phyloP scores from a whole-genome alignment of 2,329 filamentous ascomycete genomes.

The Aspergillus hortae region DNA sequence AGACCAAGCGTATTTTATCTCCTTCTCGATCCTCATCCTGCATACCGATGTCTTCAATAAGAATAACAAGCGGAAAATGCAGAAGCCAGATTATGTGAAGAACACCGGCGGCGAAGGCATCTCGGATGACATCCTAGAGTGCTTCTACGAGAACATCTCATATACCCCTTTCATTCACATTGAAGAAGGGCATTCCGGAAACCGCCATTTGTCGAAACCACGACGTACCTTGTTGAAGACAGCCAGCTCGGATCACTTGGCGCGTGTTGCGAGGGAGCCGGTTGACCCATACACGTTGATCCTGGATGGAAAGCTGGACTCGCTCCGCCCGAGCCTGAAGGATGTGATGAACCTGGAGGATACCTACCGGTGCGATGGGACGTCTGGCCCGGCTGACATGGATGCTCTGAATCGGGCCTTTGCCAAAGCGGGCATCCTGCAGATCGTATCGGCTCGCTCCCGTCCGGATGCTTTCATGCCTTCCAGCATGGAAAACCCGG shows the following conservation, averaged over 20 bases:
- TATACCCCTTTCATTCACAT: slow-evolving; percentile 99
- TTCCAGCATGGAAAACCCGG: slow-evolving; percentile 76
- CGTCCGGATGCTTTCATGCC: slow-evolving; percentile 95
- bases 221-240: slow-evolving; percentile 69
- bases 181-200: slow-evolving; percentile 75
- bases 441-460: slow-evolving; percentile 91
- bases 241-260: slow-evolving; percentile 60
- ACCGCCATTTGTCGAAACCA: slow-evolving; percentile 68
- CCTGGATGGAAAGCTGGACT: slow-evolving; percentile 80
- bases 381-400: slow-evolving; percentile 70
- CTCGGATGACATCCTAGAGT: slow-evolving; percentile 88
- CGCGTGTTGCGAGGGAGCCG: slow-evolving; percentile 70
- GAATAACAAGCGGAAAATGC: slow-evolving; percentile 99
- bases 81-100: slow-evolving; percentile 89
- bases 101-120: slow-evolving; percentile 90
- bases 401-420: slow-evolving; percentile 82
- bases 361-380: slow-evolving; percentile 82
- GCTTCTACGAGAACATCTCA: slow-evolving; percentile 97
- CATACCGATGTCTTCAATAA: slow-evolving; percentile 99
- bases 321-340: slow-evolving; percentile 77
- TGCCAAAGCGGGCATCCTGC: slow-evolving; percentile 83
- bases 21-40: slow-evolving; percentile 91
- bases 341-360: slow-evolving; percentile 93
- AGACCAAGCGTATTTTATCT: slow-evolving; percentile 97
- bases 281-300: slow-evolving; percentile 95